Percentiles rank a stretch among this genome's conserved stretches.
Conservation (phyloP, 2,329 filamentous ascomycete species). For the Botrytis deweyae region DNA sequence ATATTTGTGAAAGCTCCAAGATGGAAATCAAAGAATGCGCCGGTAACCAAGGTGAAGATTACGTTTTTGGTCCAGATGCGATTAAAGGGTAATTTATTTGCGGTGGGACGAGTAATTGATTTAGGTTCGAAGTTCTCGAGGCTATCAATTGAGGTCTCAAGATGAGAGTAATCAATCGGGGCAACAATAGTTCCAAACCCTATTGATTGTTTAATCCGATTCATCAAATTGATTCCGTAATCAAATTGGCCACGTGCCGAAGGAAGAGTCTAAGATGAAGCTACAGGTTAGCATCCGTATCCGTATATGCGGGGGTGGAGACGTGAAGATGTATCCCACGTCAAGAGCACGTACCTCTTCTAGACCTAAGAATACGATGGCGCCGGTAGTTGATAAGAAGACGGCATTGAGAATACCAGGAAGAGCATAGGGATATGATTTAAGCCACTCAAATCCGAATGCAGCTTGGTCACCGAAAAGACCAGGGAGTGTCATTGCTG, state of each 20-base stretch:
- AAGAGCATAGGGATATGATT: slow-evolving; percentile 45
- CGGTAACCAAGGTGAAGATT: slow-evolving; percentile 51
- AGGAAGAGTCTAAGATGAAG: slow-evolving; percentile 16
- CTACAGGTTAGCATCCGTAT: slow-evolving; percentile 4
- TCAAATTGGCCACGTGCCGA: slow-evolving; percentile 16
- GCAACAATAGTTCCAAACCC: slow-evolving; percentile 4
- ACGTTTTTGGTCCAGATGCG: slow-evolving; percentile 30
- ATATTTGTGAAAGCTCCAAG: slow-evolving; percentile 54
- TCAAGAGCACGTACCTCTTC: slow-evolving; percentile 31
- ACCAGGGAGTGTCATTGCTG: slow-evolving; percentile 40
- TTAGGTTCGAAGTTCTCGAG: slow-evolving; percentile 12
- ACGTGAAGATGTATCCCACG: background rate
- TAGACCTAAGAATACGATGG: slow-evolving; percentile 40
- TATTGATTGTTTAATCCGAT: slow-evolving; percentile 16
- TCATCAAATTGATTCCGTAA: slow-evolving; percentile 16
- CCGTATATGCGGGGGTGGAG: background rate
- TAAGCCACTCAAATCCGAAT: slow-evolving; percentile 40
- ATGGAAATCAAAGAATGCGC: slow-evolving; percentile 43
- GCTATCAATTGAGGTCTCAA: slow-evolving; percentile 11
- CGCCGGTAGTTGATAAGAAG: slow-evolving; percentile 36
- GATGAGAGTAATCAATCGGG: slow-evolving; percentile 26
- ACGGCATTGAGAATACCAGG: slow-evolving; percentile 42
- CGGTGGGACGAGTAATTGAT: background rate
- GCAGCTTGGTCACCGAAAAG: slow-evolving; percentile 40
- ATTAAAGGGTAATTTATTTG: slow-evolving; percentile 25